phyloP scores from a whole-genome alignment of 192 early-diverging fungal species.

The Blastocladiella britannica region DNA sequence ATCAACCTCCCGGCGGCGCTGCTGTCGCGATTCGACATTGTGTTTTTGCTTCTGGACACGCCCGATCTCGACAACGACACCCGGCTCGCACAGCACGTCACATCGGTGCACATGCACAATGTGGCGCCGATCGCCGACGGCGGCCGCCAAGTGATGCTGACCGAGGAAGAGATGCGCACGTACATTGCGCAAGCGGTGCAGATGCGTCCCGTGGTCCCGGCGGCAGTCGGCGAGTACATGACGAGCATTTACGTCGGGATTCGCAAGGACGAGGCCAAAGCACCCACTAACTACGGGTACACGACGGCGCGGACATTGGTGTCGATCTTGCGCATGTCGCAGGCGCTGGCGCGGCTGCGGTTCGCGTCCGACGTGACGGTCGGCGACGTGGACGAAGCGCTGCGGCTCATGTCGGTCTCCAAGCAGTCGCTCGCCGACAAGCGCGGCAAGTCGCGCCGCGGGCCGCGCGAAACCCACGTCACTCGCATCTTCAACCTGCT shows the following conservation, averaged over 20 bases:
- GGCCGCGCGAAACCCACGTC: slow-evolving; percentile 20
- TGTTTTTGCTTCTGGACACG: slow-evolving; percentile 79
- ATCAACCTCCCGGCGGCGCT: slow-evolving; percentile 93
- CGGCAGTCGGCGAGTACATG: slow-evolving; percentile 61
- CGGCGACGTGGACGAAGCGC: slow-evolving; percentile 68
- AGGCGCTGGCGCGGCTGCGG: slow-evolving; percentile 61
- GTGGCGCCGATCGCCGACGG: slow-evolving; percentile 5
- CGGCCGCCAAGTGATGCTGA: slow-evolving; percentile 8
- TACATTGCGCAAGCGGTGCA: slow-evolving; percentile 66
- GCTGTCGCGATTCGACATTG: slow-evolving; percentile 76
- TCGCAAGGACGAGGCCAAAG: slow-evolving; percentile 19
- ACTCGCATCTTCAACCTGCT: slow-evolving; percentile 57
- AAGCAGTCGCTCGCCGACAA: slow-evolving; percentile 64
- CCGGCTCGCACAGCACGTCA: slow-evolving; percentile 65
- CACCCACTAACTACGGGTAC: slow-evolving; percentile 44
- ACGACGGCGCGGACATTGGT: slow-evolving; percentile 68
- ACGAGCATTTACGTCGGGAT: slow-evolving; percentile 67
- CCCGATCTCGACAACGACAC: slow-evolving; percentile 56
- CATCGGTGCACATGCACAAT: slow-evolving; percentile 78
- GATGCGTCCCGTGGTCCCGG: slow-evolving; percentile 49
- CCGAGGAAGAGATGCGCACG: slow-evolving; percentile 52
- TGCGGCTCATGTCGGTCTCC: slow-evolving; percentile 74
- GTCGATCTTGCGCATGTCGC: slow-evolving; percentile 62
- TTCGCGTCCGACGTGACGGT: slow-evolving; percentile 39
- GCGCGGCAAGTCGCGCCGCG: slow-evolving; percentile 18